Evolutionary conservation across 176 grass and related monocot genomes (phyloP).

Genomic region (Alloteropsis semialata): DNA sequence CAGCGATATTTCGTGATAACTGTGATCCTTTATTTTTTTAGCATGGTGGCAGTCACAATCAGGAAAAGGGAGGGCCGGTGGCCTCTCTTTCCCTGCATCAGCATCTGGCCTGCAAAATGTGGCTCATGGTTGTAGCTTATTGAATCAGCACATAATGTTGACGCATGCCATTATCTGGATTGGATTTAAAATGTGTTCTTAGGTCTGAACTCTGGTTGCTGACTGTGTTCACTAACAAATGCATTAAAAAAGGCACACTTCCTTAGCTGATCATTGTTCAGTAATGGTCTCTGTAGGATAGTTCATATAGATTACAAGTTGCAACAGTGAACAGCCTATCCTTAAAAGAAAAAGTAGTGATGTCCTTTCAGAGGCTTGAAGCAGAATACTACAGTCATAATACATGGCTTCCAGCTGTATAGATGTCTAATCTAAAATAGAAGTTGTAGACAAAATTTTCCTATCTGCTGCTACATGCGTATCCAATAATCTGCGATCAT

Average conservation of each 20-base stretch:
- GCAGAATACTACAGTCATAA: neutral
- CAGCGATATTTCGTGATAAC: neutral
- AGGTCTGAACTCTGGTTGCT: neutral
- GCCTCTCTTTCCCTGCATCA: conserved; percentile 34
- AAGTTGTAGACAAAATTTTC: neutral
- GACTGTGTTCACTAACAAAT: neutral
- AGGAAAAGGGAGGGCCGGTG: conserved; percentile 19
- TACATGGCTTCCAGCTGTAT: neutral
- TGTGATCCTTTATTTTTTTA: neutral
- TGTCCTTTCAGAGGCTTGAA: conserved; percentile 5
- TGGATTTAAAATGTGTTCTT: neutral
- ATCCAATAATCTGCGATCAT: conserved; percentile 9
- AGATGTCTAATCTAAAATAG: neutral
- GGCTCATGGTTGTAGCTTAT: conserved; percentile 1
- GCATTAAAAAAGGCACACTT: neutral
- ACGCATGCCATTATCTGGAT: conserved; percentile 18
- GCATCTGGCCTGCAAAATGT: conserved; percentile 28
- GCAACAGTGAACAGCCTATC: neutral
- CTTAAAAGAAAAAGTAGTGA: neutral
- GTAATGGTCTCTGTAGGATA: neutral
- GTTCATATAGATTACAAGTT: neutral
- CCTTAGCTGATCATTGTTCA: conserved; percentile 1
- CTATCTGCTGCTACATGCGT: neutral
- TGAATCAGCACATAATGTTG: conserved; percentile 10
- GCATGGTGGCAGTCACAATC: conserved; percentile 30